Evolutionary conservation across 2,329 filamentous ascomycete species (phyloP).

Genomic region (Penicillium decumbens): DNA sequence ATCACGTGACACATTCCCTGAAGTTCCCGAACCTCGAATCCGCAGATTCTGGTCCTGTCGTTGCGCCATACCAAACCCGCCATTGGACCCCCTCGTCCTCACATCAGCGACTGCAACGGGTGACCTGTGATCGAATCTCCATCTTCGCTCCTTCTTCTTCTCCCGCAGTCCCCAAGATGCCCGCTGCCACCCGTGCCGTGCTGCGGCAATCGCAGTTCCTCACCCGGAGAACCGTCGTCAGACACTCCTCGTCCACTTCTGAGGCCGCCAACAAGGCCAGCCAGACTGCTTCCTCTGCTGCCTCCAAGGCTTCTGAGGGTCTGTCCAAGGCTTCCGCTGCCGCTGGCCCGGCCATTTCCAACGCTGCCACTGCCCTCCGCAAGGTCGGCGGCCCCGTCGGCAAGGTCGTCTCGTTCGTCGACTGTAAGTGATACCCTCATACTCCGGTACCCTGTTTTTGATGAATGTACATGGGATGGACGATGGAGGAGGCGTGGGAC

Average conservation of each 20-base stretch:
- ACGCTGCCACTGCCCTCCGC: slow-evolving; percentile 66
- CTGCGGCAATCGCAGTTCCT: slow-evolving; percentile 47
- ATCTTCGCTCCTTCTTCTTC: slow-evolving; percentile 23
- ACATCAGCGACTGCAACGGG: slow-evolving; percentile 27
- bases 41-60: slow-evolving; percentile 37
- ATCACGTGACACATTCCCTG: slow-evolving; percentile 36
- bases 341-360: slow-evolving; percentile 70
- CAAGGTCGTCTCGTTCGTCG: slow-evolving; percentile 69
- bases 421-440: slow-evolving; percentile 62
- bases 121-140: slow-evolving; percentile 26
- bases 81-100: slow-evolving; percentile 39
- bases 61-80: slow-evolving; percentile 35
- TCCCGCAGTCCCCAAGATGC: slow-evolving; percentile 38
- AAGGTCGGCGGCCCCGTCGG: slow-evolving; percentile 81
- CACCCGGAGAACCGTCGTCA: slow-evolving; percentile 43
- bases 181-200: slow-evolving; percentile 43
- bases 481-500: not conserved
- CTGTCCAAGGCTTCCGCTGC: slow-evolving; percentile 75
- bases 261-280: slow-evolving; percentile 45
- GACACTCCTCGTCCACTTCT: slow-evolving; percentile 46
- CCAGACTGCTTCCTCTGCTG: slow-evolving; percentile 40
- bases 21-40: slow-evolving; percentile 41
- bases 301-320: slow-evolving; percentile 70
- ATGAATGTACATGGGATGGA: not conserved
- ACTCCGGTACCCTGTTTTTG: not conserved